Conservation (phyloP, 2,329 filamentous ascomycete species). For the Trichophyton equinum region DNA sequence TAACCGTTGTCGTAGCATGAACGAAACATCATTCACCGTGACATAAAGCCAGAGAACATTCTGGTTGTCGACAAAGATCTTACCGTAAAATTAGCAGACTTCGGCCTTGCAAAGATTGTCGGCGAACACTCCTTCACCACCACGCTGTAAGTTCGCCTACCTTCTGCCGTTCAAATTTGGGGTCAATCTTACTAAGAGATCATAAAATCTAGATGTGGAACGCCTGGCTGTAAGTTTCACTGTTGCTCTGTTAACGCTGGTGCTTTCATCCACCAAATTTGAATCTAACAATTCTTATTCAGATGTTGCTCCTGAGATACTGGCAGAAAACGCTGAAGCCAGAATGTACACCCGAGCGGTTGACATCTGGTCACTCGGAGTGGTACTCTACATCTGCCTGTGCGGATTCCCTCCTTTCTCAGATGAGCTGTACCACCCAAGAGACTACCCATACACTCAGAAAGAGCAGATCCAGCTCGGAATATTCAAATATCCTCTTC, state of each 20-base stretch:
- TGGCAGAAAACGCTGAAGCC: slow-evolving; percentile 59
- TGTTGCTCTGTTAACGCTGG: background rate
- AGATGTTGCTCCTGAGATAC: slow-evolving; percentile 88
- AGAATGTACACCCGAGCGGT: slow-evolving; percentile 90
- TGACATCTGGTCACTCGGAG: slow-evolving; percentile 93
- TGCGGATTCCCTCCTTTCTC: slow-evolving; percentile 96
- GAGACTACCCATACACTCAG: slow-evolving; percentile 72
- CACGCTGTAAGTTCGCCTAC: slow-evolving; percentile 50
- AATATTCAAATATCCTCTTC: slow-evolving; percentile 85
- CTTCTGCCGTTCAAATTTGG: background rate
- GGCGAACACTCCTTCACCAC: slow-evolving; percentile 97
- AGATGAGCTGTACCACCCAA: slow-evolving; percentile 65
- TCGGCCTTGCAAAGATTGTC: slow-evolving; percentile 95
- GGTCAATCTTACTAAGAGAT: background rate
- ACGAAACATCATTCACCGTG: slow-evolving; percentile 89
- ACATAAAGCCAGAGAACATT: slow-evolving; percentile 97
- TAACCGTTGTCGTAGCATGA: slow-evolving; percentile 51
- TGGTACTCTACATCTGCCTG: slow-evolving; percentile 92
- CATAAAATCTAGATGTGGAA: slow-evolving; percentile 51
- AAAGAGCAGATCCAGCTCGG: slow-evolving; percentile 83
- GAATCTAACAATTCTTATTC: slow-evolving; percentile 7
- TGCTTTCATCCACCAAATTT: background rate
- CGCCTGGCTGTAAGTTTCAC: slow-evolving; percentile 58
- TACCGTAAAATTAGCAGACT: slow-evolving; percentile 85
- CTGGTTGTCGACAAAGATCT: slow-evolving; percentile 73